Evolutionary conservation across 306 rosid species (phyloP).

Genomic region (Mimosa bimucronata): DNA sequence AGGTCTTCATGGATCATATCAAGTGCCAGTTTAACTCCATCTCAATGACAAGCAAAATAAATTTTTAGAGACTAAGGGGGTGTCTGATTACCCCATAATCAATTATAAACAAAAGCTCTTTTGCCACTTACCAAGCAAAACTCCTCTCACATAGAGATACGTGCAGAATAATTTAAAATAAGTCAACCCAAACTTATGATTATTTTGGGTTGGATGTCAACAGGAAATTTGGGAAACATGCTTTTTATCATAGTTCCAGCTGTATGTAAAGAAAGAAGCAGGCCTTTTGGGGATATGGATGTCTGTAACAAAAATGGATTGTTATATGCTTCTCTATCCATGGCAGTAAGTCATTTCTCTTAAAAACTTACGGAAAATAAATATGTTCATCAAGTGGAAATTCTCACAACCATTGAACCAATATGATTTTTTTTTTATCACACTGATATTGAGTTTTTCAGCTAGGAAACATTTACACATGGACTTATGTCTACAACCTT

Average conservation of each 20-base stretch:
- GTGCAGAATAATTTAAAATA: no score
- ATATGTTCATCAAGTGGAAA: neutral
- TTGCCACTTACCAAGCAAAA: no score
- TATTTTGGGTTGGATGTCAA: neutral
- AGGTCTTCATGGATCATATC: neutral
- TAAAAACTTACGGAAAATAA: neutral
- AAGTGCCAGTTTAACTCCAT: neutral
- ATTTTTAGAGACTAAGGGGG: neutral
- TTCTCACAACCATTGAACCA: neutral
- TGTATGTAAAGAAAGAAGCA: slow-evolving; percentile 33
- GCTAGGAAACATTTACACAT: slow-evolving; percentile 40
- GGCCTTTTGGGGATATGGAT: slow-evolving; percentile 42
- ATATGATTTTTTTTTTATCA: neutral
- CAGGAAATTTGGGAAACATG: slow-evolving; percentile 45
- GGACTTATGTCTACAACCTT: slow-evolving; percentile 46
- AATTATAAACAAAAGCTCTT: no score
- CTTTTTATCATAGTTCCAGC: slow-evolving; percentile 43
- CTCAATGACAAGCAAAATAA: neutral
- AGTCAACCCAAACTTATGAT: neutral
- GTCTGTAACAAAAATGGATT: slow-evolving; percentile 32
- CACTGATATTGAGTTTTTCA: slow-evolving; percentile 25
- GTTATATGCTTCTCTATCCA: slow-evolving; percentile 42
- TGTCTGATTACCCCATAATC: neutral
- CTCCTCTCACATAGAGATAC: no score
- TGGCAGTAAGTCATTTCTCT: slow-evolving; percentile 42